Percentiles rank a stretch among this genome's conserved stretches.
phyloP scores from a whole-genome alignment of 176 grass and related monocot genomes.

The Typha latifolia region DNA sequence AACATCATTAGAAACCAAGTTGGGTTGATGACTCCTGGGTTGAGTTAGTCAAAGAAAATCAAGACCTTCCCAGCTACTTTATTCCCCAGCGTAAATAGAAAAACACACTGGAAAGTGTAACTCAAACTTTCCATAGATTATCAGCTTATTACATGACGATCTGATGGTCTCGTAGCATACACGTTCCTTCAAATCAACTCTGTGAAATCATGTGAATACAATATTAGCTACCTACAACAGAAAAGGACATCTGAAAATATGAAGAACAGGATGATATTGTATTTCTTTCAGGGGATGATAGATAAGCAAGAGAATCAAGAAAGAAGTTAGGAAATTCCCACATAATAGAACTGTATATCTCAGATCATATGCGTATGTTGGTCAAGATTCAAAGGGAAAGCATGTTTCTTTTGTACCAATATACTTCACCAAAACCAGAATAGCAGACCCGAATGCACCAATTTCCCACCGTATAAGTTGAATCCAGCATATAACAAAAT shows the following conservation, averaged over 20 bases:
- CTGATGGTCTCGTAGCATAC: neutral
- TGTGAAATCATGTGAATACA: neutral
- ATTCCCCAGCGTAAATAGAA: neutral
- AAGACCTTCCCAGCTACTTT: neutral
- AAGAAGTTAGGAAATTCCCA: neutral
- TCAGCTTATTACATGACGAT: neutral
- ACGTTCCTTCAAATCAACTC: neutral
- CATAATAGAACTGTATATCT: neutral
- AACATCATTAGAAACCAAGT: neutral
- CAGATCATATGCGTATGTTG: neutral
- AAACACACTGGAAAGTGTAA: neutral
- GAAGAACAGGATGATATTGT: neutral
- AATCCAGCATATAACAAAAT: too few relatives aligned
- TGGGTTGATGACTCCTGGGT: neutral
- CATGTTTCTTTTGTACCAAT: too few relatives aligned
- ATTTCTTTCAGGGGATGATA: neutral
- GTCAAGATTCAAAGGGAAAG: neutral
- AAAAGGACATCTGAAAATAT: neutral
- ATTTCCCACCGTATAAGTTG: too few relatives aligned
- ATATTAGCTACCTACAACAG: neutral
- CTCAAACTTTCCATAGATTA: neutral
- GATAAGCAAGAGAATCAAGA: neutral
- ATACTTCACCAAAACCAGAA: too few relatives aligned
- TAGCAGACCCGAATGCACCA: too few relatives aligned
- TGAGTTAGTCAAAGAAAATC: constrained; percentile 3